These are phyloP conservation scores for Saturnispora quitensis DNA, from an alignment of 805 yeast species.

Conservation along the genomic window DNA sequence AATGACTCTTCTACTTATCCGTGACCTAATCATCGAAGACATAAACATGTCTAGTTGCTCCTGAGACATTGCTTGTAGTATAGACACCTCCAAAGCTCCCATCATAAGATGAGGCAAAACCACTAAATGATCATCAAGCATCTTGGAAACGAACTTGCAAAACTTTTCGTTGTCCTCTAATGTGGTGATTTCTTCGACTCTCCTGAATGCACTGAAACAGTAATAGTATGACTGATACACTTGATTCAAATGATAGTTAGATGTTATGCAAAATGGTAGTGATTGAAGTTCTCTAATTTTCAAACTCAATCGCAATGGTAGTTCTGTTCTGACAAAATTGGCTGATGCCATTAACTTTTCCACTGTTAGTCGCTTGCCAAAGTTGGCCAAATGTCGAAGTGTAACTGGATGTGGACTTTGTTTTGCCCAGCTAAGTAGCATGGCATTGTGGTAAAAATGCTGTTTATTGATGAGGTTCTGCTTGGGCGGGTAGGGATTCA, in stretches of 20 bases:
- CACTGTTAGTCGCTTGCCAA: slow-evolving; percentile 68
- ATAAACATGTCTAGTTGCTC: slow-evolving; percentile 61
- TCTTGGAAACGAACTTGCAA: slow-evolving; percentile 50
- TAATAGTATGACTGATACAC: slow-evolving; percentile 82
- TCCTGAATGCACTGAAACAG: slow-evolving; percentile 79
- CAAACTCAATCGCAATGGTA: slow-evolving; percentile 77
- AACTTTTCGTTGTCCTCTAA: slow-evolving; percentile 70
- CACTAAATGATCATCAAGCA: slow-evolving; percentile 70
- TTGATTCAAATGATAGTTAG: slow-evolving; percentile 76
- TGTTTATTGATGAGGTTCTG: slow-evolving; percentile 33
- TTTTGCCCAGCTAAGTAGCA: slow-evolving; percentile 51
- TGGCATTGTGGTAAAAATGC: slow-evolving; percentile 80
- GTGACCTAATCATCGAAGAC: slow-evolving; percentile 69
- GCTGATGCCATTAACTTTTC: slow-evolving; percentile 78
- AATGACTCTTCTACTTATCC: slow-evolving; percentile 83
- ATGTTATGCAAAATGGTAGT: slow-evolving; percentile 74
- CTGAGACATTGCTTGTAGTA: slow-evolving; percentile 49
- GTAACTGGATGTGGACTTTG: slow-evolving; percentile 83
- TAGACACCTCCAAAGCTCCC: slow-evolving; percentile 82
- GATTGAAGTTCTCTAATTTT: slow-evolving; percentile 68
- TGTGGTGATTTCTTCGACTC: slow-evolving; percentile 55
- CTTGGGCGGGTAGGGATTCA: slow-evolving; percentile 11
- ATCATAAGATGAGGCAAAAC: slow-evolving; percentile 83
- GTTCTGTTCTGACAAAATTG: slow-evolving; percentile 76
- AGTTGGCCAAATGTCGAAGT: slow-evolving; percentile 80